Conservation (phyloP, 2,329 filamentous ascomycete species). For the Dendrostoma leiphaemia region DNA sequence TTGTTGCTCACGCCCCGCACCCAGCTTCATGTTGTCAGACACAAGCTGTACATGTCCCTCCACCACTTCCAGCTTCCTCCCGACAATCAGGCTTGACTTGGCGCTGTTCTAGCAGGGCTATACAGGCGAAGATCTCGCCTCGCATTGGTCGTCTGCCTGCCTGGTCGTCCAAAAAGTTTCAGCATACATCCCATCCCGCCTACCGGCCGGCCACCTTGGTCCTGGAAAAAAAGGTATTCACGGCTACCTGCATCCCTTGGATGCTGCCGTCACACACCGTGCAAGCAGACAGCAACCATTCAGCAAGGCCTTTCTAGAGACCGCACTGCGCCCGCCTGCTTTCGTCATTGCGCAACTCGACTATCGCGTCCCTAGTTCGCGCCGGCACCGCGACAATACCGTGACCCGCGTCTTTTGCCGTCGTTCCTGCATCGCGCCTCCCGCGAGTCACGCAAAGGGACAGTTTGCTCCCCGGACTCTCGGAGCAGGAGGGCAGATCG, state of each 20-base stretch:
- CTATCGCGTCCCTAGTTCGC: constrained; percentile 3
- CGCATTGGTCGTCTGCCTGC: constrained; percentile 22
- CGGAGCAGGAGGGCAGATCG: constrained; percentile 3
- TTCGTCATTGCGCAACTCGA: constrained; percentile 2
- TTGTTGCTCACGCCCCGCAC: background rate
- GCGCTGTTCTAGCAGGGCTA: constrained; percentile 13
- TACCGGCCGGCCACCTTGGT: constrained; percentile 12
- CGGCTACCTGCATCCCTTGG: constrained; percentile 28
- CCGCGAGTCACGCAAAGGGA: constrained; percentile 5
- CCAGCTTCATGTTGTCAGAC: constrained; percentile 13
- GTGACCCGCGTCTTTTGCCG: background rate
- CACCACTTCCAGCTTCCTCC: constrained; percentile 2
- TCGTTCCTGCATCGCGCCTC: constrained; percentile 6
- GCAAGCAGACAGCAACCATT: constrained; percentile 17
- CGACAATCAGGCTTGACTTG: constrained; percentile 13
- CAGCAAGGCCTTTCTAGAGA: constrained; percentile 15
- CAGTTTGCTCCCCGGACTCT: constrained; percentile 2
- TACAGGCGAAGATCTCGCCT: constrained; percentile 19
- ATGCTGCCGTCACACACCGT: constrained; percentile 25
- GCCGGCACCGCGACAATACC: constrained; percentile 8
- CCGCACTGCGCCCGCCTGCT: background rate
- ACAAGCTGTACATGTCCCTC: background rate
- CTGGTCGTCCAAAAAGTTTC: constrained; percentile 16
- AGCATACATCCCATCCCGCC: constrained; percentile 15
- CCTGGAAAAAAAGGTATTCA: constrained; percentile 20